Conservation (phyloP, 345 rosid species). For the Eucalyptus sp. region DNA sequence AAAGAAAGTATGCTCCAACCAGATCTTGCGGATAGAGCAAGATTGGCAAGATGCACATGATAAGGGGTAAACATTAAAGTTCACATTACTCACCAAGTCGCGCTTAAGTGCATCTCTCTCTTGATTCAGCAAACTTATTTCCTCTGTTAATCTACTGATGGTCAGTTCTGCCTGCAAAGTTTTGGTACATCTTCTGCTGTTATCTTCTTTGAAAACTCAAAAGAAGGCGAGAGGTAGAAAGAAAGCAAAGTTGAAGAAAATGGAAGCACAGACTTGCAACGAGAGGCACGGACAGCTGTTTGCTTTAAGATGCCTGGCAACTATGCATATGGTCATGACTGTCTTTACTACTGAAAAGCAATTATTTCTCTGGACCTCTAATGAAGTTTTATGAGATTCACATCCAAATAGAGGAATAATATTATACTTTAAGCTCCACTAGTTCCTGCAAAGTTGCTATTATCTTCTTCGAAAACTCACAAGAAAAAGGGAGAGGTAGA, state of each 20-base stretch:
- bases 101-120: slow-evolving; percentile 24
- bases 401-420: neutral
- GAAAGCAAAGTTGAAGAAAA: neutral
- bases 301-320: neutral
- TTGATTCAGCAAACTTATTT: slow-evolving; percentile 5
- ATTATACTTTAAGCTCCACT: neutral
- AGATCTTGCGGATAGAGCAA: neutral
- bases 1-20: neutral
- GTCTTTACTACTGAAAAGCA: neutral
- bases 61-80: neutral
- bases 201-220: neutral
- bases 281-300: neutral
- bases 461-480: neutral
- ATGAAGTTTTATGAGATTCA: neutral
- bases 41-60: neutral
- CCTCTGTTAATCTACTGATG: slow-evolving; percentile 24
- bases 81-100: slow-evolving; percentile 20
- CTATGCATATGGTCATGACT: neutral
- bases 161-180: slow-evolving; percentile 31
- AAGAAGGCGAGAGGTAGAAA: neutral
- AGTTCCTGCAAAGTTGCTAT: neutral
- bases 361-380: neutral
- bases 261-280: neutral
- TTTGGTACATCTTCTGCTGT: neutral
- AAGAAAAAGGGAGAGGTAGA: neutral